Percentiles rank a stretch among this genome's conserved stretches.
Conservation (phyloP, 177 flowering plant genomes). For the Tripterygium wilfordii region DNA sequence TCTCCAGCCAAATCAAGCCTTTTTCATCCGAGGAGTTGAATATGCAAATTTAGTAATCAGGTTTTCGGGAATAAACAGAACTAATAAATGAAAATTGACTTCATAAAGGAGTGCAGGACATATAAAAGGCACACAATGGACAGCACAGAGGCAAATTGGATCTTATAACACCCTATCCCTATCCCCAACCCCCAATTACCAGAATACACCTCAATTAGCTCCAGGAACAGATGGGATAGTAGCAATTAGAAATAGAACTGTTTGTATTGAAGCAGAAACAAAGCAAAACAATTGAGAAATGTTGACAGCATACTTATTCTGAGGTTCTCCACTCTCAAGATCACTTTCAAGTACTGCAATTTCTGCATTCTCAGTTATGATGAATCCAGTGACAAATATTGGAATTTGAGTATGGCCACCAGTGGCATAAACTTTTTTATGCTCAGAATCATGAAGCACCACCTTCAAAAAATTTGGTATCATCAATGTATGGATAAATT, state of each 20-base stretch:
- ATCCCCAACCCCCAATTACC: no score
- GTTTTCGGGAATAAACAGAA: no score
- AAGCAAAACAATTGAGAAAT: neutral
- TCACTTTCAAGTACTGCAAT: slow-evolving; percentile 83
- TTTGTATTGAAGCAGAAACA: no score
- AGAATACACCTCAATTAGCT: no score
- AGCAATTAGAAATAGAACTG: no score
- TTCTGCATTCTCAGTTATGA: slow-evolving; percentile 60
- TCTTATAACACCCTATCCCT: no score
- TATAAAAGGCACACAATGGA: no score
- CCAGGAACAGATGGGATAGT: no score
- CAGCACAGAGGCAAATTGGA: no score
- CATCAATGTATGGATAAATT: neutral
- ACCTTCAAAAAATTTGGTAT: slow-evolving; percentile 31
- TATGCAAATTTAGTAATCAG: neutral
- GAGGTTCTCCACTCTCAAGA: slow-evolving; percentile 60
- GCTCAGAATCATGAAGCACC: slow-evolving; percentile 60
- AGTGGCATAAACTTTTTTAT: slow-evolving; percentile 56
- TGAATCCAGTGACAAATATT: slow-evolving; percentile 59
- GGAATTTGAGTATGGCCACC: slow-evolving; percentile 58
- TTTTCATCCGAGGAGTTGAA: slow-evolving; percentile 8
- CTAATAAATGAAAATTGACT: no score
- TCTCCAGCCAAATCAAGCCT: slow-evolving; percentile 69
- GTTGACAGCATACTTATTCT: slow-evolving; percentile 45
- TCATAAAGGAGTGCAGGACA: no score